Conservation (phyloP, 805 yeast genomes). For the Nakazawaea wickerhamii region DNA sequence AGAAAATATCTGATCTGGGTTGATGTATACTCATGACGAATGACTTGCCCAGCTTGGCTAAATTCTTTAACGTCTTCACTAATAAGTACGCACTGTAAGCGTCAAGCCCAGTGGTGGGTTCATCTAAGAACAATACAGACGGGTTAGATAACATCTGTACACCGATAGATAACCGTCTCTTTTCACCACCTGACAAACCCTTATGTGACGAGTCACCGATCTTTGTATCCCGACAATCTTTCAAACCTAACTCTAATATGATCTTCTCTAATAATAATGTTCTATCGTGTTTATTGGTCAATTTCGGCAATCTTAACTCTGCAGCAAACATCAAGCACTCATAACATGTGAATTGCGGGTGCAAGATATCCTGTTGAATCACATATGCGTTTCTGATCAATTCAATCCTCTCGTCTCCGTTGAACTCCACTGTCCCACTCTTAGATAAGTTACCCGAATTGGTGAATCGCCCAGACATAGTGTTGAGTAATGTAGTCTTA, state of each 20-base stretch:
- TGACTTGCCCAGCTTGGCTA: slow-evolving; percentile 60
- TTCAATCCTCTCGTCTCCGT: slow-evolving; percentile 25
- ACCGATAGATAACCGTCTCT: slow-evolving; percentile 70
- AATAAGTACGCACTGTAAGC: slow-evolving; percentile 68
- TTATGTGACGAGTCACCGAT: slow-evolving; percentile 49
- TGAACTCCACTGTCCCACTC: slow-evolving; percentile 39
- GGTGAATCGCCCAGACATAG: slow-evolving; percentile 45
- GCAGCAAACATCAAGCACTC: slow-evolving; percentile 72
- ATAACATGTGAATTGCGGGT: slow-evolving; percentile 65
- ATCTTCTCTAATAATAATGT: slow-evolving; percentile 49
- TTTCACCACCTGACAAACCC: slow-evolving; percentile 83
- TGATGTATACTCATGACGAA: slow-evolving; percentile 77
- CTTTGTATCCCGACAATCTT: slow-evolving; percentile 53
- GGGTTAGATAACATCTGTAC: slow-evolving; percentile 75
- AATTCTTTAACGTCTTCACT: slow-evolving; percentile 52
- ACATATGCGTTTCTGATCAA: slow-evolving; percentile 52
- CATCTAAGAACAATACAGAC: slow-evolving; percentile 71
- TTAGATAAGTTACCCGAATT: slow-evolving; percentile 25
- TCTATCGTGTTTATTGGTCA: slow-evolving; percentile 39
- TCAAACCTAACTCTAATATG: slow-evolving; percentile 58
- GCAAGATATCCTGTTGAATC: slow-evolving; percentile 67
- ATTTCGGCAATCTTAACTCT: slow-evolving; percentile 53
- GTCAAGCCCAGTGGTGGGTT: slow-evolving; percentile 80
- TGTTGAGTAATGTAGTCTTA: slow-evolving; percentile 73
- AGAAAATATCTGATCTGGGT: slow-evolving; percentile 73